These are phyloP conservation scores for Byssochlamys sp. DNA, from an alignment of 2,329 filamentous ascomycete genomes.

Conservation along the genomic window DNA sequence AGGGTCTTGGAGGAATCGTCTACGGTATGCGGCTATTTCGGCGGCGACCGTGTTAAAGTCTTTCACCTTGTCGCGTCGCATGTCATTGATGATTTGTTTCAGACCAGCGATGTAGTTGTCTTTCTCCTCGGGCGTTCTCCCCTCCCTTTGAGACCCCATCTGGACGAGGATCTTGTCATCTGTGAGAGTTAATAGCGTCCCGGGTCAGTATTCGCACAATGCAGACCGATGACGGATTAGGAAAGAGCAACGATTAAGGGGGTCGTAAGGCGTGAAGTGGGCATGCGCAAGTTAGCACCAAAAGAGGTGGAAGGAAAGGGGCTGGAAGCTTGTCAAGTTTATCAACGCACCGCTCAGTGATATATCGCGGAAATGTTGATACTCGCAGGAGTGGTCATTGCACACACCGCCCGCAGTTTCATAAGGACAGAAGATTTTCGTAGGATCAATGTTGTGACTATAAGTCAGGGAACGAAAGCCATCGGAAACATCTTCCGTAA, in stretches of 20 bases:
- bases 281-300: neutral
- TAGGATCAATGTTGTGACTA: constrained; percentile 76
- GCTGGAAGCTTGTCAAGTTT: constrained; percentile 16
- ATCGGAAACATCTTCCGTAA: constrained; percentile 56
- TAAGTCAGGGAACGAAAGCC: constrained; percentile 86
- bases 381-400: constrained; percentile 62
- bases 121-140: constrained; percentile 36
- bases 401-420: constrained; percentile 64
- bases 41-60: constrained; percentile 41
- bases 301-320: constrained; percentile 6
- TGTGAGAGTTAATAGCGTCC: constrained; percentile 31
- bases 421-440: constrained; percentile 64
- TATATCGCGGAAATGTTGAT: constrained; percentile 71
- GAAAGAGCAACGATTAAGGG: constrained; percentile 3
- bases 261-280: neutral
- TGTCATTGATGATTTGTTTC: constrained; percentile 41
- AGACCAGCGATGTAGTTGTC: constrained; percentile 37
- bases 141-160: constrained; percentile 39
- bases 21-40: constrained; percentile 43
- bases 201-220: constrained; percentile 31
- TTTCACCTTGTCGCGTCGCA: constrained; percentile 41
- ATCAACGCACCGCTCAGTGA: constrained; percentile 62
- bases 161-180: constrained; percentile 44
- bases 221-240: constrained; percentile 7
- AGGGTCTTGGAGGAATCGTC: constrained; percentile 39